These are phyloP conservation scores for Narthecium ossifragum DNA, from an alignment of 106 monocot genomes.

Conservation along the genomic window DNA sequence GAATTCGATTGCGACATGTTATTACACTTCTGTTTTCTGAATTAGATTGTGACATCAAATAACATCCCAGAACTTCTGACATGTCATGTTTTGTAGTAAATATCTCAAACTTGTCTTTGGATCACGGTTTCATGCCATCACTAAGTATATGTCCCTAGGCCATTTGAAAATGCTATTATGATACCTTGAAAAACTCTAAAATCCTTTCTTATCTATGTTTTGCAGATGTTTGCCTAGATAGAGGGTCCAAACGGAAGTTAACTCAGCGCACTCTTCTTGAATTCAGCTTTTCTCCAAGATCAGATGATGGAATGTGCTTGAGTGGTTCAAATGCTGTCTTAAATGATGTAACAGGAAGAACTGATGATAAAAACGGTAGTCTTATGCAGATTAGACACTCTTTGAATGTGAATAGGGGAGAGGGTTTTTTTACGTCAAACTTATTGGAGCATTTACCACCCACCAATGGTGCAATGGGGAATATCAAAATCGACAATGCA, in stretches of 20 bases:
- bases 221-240: constrained; percentile 80
- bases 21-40: too few species aligned
- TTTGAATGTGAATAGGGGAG: constrained; percentile 6
- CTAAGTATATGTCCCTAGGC: background rate
- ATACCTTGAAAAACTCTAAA: background rate
- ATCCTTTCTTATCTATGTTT: background rate
- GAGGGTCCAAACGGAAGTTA: constrained; percentile 66
- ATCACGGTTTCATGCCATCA: background rate
- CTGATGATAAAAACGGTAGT: constrained; percentile 6
- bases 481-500: background rate
- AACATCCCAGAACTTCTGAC: background rate
- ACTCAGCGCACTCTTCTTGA: constrained; percentile 70
- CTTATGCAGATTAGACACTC: background rate
- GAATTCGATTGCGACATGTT: too few species aligned
- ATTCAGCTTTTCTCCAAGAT: constrained; percentile 35
- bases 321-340: background rate
- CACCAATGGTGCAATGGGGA: constrained; percentile 6
- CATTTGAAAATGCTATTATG: background rate
- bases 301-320: constrained; percentile 5
- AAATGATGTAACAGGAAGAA: background rate
- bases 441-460: constrained; percentile 1
- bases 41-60: background rate
- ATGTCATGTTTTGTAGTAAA: background rate
- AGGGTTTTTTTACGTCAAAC: constrained; percentile 1
- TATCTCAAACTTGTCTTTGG: background rate